Conservation (phyloP, 1,284 basidiomycete genomes). For the Meira nashicola region DNA sequence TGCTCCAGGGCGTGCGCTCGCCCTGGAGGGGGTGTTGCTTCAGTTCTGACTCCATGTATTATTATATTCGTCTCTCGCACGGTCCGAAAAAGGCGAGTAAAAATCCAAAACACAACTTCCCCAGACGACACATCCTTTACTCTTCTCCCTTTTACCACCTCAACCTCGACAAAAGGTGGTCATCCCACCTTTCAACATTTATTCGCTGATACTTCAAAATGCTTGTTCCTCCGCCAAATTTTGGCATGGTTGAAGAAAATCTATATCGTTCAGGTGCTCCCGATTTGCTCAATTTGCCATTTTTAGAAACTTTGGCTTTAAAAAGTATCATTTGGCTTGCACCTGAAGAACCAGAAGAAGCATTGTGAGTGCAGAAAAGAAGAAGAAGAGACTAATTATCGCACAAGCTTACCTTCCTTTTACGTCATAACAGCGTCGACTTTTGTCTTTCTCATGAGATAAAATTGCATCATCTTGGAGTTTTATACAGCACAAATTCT, state of each 20-base stretch:
- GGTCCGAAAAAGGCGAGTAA: too few relatives aligned
- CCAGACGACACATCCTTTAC: too few relatives aligned
- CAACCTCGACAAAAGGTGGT: too few relatives aligned
- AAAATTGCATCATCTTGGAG: conserved; percentile 54
- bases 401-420: background rate
- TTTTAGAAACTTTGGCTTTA: conserved; percentile 58
- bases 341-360: conserved; percentile 58
- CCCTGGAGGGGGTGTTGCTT: too few relatives aligned
- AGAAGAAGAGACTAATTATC: background rate
- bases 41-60: too few relatives aligned
- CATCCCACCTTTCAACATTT: background rate
- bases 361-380: conserved; percentile 52
- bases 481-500: conserved; percentile 54
- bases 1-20: too few relatives aligned
- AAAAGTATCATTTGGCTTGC: conserved; percentile 59
- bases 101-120: too few relatives aligned
- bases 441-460: conserved; percentile 50
- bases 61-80: too few relatives aligned
- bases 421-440: conserved; percentile 22
- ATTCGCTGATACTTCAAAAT: conserved; percentile 17
- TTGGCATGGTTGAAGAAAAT: conserved; percentile 59
- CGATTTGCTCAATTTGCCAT: conserved; percentile 59
- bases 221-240: conserved; percentile 58
- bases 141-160: too few relatives aligned
- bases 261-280: conserved; percentile 59